Percentiles rank a stretch among this genome's conserved stretches.
Evolutionary conservation across 306 rosid species (phyloP).

Genomic region (Begonia masoniana): DNA sequence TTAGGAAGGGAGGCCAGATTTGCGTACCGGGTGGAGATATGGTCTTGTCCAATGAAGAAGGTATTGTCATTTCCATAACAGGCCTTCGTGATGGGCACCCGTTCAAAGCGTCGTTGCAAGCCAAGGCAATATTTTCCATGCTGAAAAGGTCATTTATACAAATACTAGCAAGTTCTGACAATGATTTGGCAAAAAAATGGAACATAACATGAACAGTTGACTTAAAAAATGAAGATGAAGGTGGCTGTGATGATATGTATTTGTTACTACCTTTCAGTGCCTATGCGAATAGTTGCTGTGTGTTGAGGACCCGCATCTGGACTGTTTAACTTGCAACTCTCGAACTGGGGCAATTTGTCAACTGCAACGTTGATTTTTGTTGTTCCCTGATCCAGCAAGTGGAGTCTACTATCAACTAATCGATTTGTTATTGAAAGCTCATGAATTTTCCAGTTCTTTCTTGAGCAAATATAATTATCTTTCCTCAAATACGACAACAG

Average conservation of each 20-base stretch:
- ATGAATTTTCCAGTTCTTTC: too few relatives aligned
- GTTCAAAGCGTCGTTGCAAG: conserved; percentile 67
- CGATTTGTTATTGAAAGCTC: too few relatives aligned
- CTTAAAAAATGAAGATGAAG: too few relatives aligned
- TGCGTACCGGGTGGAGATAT: conserved; percentile 76
- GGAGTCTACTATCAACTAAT: conserved; percentile 8
- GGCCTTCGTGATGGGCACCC: conserved; percentile 78
- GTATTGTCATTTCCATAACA: conserved; percentile 87
- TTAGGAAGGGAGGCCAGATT: too few relatives aligned
- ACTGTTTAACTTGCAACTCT: conserved; percentile 31
- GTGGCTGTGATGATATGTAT: too few relatives aligned
- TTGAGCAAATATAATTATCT: too few relatives aligned
- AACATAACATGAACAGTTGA: too few relatives aligned
- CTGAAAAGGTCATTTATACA: conserved; percentile 13
- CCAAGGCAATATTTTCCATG: conserved; percentile 78
- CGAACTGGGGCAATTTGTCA: conserved; percentile 48
- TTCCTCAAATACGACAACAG: too few relatives aligned
- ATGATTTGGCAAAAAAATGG: too few relatives aligned
- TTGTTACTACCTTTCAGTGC: conserved; percentile 39
- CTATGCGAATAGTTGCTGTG: conserved; percentile 51
- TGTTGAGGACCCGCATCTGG: conserved; percentile 59
- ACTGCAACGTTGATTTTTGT: conserved; percentile 61
- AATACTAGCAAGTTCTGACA: too few relatives aligned
- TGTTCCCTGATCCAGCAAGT: conserved; percentile 45
- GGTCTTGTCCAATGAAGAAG: conserved; percentile 72